A percentile compares a stretch with the other conserved stretches of the same genome.
Conservation (phyloP, 2,329 filamentous ascomycete genomes). For the Ceratocystis variospora region DNA sequence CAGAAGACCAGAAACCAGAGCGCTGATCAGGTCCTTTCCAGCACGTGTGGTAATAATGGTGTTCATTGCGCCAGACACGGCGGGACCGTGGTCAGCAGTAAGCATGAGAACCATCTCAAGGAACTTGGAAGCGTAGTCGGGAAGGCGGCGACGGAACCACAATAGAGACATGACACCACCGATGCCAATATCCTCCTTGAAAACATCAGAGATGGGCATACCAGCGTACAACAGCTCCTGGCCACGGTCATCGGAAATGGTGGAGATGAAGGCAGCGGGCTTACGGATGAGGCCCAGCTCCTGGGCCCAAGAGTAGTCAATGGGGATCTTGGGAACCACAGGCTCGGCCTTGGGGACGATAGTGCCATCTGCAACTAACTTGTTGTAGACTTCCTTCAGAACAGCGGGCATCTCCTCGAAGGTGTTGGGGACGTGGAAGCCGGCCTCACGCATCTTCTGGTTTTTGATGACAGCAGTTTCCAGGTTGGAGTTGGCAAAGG, state of each 20-base stretch:
- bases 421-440: constrained; percentile 85
- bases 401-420: constrained; percentile 84
- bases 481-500: constrained; percentile 97
- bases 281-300: constrained; percentile 99
- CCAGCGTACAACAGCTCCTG: constrained; percentile 97
- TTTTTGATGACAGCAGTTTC: constrained; percentile 97
- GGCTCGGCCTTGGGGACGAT: constrained; percentile 82
- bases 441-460: constrained; percentile 87
- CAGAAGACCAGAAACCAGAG: constrained; percentile 88
- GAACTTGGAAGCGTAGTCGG: constrained; percentile 94
- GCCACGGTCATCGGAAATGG: constrained; percentile 98
- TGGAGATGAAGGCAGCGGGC: constrained; percentile 98
- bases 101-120: constrained; percentile 99
- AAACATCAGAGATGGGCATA: constrained; percentile 99
- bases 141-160: constrained; percentile 98
- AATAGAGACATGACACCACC: constrained; percentile 99
- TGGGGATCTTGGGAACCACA: constrained; percentile 93
- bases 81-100: constrained; percentile 96
- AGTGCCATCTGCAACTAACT: constrained; percentile 69
- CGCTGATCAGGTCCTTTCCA: constrained; percentile 94
- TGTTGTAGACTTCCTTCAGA: constrained; percentile 73
- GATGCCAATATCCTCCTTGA: constrained; percentile 96
- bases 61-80: constrained; percentile 99
- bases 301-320: constrained; percentile 99
- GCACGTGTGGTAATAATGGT: constrained; percentile 99